phyloP scores from a whole-genome alignment of 2,329 filamentous ascomycete species.

The Trichoderma oligosporum region DNA sequence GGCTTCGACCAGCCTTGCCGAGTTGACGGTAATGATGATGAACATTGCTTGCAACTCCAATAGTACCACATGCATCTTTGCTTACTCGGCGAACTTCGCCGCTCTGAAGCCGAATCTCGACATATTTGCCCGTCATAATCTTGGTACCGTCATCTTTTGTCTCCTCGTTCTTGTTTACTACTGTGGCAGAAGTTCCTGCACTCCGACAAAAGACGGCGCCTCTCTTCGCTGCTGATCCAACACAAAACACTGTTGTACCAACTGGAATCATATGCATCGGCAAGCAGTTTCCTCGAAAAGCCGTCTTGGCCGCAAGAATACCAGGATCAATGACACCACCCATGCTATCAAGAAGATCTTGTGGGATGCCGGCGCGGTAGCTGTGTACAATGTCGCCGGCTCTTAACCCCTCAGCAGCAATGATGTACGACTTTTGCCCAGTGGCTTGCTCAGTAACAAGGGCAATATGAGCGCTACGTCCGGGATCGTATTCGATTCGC shows the following conservation, averaged over 20 bases:
- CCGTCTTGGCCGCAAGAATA: constrained; percentile 91
- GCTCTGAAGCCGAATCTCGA: constrained; percentile 83
- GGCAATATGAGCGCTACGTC: constrained; percentile 88
- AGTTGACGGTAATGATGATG: constrained; percentile 87
- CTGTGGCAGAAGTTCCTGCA: constrained; percentile 85
- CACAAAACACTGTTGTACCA: constrained; percentile 87
- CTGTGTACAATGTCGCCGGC: constrained; percentile 90
- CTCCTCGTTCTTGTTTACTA: constrained; percentile 84
- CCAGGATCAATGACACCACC: constrained; percentile 89
- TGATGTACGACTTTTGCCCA: constrained; percentile 78
- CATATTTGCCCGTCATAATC: constrained; percentile 68
- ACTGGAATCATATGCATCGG: constrained; percentile 94
- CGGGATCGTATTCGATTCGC: constrained; percentile 93
- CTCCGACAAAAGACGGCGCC: constrained; percentile 90
- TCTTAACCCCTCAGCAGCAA: constrained; percentile 91
- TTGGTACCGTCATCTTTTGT: constrained; percentile 56
- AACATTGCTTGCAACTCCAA: constrained; percentile 90
- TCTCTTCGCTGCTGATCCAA: constrained; percentile 70
- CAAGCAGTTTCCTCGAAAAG: constrained; percentile 89
- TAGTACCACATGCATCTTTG: constrained; percentile 89
- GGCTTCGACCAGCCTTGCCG: constrained; percentile 89
- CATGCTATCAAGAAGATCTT: constrained; percentile 84
- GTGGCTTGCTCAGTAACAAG: constrained; percentile 73
- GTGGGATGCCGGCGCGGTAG: constrained; percentile 83
- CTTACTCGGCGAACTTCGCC: constrained; percentile 87